Conservation (phyloP, 2,329 filamentous ascomycete genomes). For the Xylariales sp. region DNA sequence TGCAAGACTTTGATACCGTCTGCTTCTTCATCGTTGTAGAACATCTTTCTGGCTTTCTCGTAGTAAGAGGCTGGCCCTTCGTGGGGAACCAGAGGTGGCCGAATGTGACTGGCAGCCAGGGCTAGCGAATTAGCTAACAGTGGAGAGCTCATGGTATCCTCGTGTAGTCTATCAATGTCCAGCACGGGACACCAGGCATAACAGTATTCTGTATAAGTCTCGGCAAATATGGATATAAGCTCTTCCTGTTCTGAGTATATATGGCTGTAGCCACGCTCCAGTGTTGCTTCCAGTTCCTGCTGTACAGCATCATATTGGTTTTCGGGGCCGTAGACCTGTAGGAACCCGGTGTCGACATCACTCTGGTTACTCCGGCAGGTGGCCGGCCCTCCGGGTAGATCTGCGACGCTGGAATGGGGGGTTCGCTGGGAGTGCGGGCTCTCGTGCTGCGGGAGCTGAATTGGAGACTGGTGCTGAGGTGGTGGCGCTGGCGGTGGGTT, state of each 20-base stretch:
- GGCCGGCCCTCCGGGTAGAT: not conserved
- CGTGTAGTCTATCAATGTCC: slow-evolving; percentile 23
- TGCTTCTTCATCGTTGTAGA: slow-evolving; percentile 34
- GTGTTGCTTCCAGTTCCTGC: slow-evolving; percentile 21
- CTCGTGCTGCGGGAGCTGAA: not conserved
- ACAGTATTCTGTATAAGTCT: slow-evolving; percentile 37
- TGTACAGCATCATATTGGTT: slow-evolving; percentile 24
- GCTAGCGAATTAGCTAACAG: slow-evolving; percentile 33
- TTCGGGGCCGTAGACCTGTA: slow-evolving; percentile 28
- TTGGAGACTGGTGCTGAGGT: no score
- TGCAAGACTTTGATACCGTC: slow-evolving; percentile 30
- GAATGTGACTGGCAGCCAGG: slow-evolving; percentile 33
- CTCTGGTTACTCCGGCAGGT: slow-evolving; percentile 18
- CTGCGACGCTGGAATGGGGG: not conserved
- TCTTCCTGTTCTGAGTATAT: slow-evolving; percentile 18
- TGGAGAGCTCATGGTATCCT: slow-evolving; percentile 26
- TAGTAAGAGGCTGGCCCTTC: slow-evolving; percentile 33
- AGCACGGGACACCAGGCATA: slow-evolving; percentile 38
- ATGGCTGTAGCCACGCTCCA: slow-evolving; percentile 15
- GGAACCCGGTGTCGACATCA: slow-evolving; percentile 29
- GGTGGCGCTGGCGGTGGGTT: not conserved
- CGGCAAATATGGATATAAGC: slow-evolving; percentile 33
- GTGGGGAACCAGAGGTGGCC: slow-evolving; percentile 34
- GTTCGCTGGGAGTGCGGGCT: slow-evolving; percentile 1
- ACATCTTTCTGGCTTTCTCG: slow-evolving; percentile 31